Base-by-base conservation (phyloP, 23 red algal genomes). In the Gracilariopsis chorda region DNA sequence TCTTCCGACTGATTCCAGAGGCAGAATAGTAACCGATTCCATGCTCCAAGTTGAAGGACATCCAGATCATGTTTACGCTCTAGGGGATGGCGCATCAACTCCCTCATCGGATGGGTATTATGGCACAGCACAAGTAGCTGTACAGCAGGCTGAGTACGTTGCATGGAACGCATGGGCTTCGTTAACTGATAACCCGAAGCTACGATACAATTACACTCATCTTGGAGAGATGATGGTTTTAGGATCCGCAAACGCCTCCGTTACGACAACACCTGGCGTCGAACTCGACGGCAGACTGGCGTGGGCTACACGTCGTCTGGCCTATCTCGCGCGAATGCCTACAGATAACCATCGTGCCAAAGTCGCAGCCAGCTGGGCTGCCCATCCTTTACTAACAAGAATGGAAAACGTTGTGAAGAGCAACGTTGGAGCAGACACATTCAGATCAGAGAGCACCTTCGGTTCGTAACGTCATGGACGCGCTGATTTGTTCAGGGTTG, bases 211-310 rank as follows among this genome's bases (percentile, higher is more conserved):
- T 34, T 96, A 99, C 75, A 67, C 93, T 65, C 87, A 99, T 74
- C 82, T 99, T 56, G 97, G 97, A 17, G 97, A 99, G 55, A 94
- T 99, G 93, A 63, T 99, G 87, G 81, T 92, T 30, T 87, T 99
- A 40, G 97, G 97, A 11, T 57, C 89, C 33, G 30, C 69, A 23
- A 80, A 91, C 62, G 97, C 88, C 24, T 76, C 69, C 16, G 88
- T 95, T 5, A 71, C 92, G 30, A 80, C 92, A 69, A 76, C 88
- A 25, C 77, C 76, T 30, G 87, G 89, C 3, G 34, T 93, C 4
- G 91, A 90, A 47, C 90, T 98, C 16, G 86, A 86, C 56, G 96
- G 96, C 4, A 49, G 33, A 21, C 27, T 88, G 6, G 96, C 96
- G 23, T 88, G 86, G 78, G 70, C 78, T 9, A 32, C 90, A 6